Percentiles rank a stretch among this genome's conserved stretches.
Conservation (phyloP, 2,329 filamentous ascomycete genomes). For the Albophoma yamanashiensis region DNA sequence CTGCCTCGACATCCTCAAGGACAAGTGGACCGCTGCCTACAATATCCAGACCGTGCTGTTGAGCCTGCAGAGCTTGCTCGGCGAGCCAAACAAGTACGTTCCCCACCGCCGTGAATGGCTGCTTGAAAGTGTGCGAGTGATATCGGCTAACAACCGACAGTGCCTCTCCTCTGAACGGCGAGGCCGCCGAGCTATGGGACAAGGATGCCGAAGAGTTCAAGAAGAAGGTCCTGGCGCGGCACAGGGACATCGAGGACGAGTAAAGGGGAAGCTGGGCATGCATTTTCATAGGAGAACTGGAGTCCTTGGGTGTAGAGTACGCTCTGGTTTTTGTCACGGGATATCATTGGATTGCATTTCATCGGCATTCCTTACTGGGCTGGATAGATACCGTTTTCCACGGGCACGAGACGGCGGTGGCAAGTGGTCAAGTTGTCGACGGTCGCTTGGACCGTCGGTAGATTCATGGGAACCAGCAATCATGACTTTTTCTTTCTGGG, state of each 20-base stretch:
- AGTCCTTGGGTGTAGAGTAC: slow-evolving; percentile 26
- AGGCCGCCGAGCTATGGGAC: slow-evolving; percentile 94
- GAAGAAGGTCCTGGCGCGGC: slow-evolving; percentile 54
- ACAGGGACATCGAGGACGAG: slow-evolving; percentile 56
- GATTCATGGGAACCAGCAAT: not conserved
- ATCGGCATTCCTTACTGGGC: slow-evolving; percentile 8
- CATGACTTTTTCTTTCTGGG: not conserved
- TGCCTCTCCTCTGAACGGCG: slow-evolving; percentile 86
- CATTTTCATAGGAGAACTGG: slow-evolving; percentile 26
- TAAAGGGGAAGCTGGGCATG: slow-evolving; percentile 16
- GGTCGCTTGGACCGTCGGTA: slow-evolving; percentile 3
- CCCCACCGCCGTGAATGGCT: slow-evolving; percentile 6
- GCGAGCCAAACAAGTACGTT: slow-evolving; percentile 93
- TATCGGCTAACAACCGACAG: slow-evolving; percentile 33
- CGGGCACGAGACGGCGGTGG: slow-evolving; percentile 1
- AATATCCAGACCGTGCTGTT: slow-evolving; percentile 90
- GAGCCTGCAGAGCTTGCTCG: slow-evolving; percentile 88
- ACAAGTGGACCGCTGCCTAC: slow-evolving; percentile 98
- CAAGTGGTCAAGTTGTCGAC: not conserved
- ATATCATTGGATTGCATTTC: slow-evolving; percentile 20
- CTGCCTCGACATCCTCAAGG: slow-evolving; percentile 95
- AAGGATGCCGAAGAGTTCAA: slow-evolving; percentile 81
- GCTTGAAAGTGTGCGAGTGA: not conserved
- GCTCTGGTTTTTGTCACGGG: slow-evolving; percentile 18
- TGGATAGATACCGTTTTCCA: slow-evolving; percentile 3